Percentiles rank a stretch among this genome's conserved stretches.
Evolutionary conservation across 768 basidiomycete species (phyloP).

Genomic region (Tricholoma hemisulphureum): DNA sequence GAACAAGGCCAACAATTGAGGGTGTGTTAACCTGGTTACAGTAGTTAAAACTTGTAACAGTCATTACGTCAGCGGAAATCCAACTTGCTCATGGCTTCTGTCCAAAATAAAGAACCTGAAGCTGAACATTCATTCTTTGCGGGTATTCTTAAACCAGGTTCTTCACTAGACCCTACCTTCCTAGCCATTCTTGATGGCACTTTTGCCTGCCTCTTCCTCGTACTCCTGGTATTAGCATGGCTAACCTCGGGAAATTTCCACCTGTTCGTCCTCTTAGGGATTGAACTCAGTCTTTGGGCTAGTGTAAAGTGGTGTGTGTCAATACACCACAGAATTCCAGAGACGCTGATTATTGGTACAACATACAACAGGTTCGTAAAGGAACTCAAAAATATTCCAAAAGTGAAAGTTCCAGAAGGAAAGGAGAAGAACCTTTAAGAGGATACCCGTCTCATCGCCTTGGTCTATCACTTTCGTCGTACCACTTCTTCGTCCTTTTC

Average conservation of each 20-base stretch:
- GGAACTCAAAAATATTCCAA: conserved; percentile 49
- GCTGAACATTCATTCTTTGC: conserved; percentile 42
- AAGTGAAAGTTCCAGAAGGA: conserved; percentile 9
- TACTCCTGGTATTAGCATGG: conserved; percentile 58
- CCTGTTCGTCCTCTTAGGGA: conserved; percentile 60
- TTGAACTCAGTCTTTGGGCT: conserved; percentile 71
- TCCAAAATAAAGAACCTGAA: not conserved
- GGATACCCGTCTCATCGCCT: conserved; percentile 37
- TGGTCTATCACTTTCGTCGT: conserved; percentile 65
- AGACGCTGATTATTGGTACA: conserved; percentile 8
- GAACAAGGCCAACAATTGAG: conserved; percentile 40
- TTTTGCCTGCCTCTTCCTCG: conserved; percentile 55
- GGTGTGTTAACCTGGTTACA: conserved; percentile 21
- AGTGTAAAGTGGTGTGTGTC: conserved; percentile 73
- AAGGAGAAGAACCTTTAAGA: conserved; percentile 28
- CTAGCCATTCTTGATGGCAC: conserved; percentile 61
- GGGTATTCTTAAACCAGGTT: conserved; percentile 69
- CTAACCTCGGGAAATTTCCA: conserved; percentile 67
- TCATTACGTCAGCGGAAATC: not conserved
- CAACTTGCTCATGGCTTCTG: not conserved
- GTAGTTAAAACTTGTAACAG: too few species aligned
- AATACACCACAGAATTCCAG: not conserved
- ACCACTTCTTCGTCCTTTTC: conserved; percentile 78
- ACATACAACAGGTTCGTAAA: conserved; percentile 56
- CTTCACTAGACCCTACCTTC: conserved; percentile 71